A percentile compares a stretch with the other conserved stretches of the same genome.
These are phyloP conservation scores for Tagetes patula DNA, from an alignment of 129 eudicot species.

Conservation along the genomic window DNA sequence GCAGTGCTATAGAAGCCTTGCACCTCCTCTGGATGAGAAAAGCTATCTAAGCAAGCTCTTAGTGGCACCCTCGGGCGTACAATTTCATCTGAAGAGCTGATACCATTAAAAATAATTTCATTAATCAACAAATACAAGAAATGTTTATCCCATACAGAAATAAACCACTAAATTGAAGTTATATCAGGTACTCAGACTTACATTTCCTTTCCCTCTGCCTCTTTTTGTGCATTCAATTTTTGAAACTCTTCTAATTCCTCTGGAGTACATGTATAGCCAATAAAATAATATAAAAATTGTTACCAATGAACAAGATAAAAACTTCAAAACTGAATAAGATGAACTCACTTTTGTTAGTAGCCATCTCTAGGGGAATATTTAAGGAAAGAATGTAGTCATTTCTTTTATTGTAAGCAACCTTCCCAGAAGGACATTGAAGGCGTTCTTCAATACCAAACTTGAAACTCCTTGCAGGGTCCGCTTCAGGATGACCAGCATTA, in stretches of 20 bases:
- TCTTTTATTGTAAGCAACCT: slow-evolving; percentile 83
- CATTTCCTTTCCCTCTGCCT: slow-evolving; percentile 63
- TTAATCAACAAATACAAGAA: slow-evolving; percentile 6
- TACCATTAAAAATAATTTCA: slow-evolving; percentile 1
- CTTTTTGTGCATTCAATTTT: slow-evolving; percentile 55
- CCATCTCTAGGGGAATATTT: slow-evolving; percentile 76
- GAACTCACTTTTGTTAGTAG: slow-evolving; percentile 73
- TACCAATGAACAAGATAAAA: background rate
- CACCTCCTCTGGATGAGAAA: slow-evolving; percentile 83
- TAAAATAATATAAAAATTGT: slow-evolving; percentile 5
- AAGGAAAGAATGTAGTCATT: slow-evolving; percentile 82
- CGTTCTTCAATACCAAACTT: slow-evolving; percentile 98
- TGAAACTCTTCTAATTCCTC: slow-evolving; percentile 74
- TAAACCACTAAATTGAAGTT: slow-evolving; percentile 6
- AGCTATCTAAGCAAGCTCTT: slow-evolving; percentile 72
- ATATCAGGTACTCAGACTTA: slow-evolving; percentile 48
- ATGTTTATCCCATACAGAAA: background rate
- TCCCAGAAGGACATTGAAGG: slow-evolving; percentile 87
- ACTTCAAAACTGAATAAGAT: slow-evolving; percentile 1
- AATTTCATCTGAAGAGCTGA: slow-evolving; percentile 71
- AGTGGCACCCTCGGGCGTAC: slow-evolving; percentile 93
- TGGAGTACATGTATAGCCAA: slow-evolving; percentile 29
- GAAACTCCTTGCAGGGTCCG: slow-evolving; percentile 88
- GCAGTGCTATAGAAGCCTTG: slow-evolving; percentile 87
- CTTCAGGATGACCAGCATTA: slow-evolving; percentile 54